Base-by-base conservation (phyloP, 768 basidiomycete species). In the Trametes villosa region DNA sequence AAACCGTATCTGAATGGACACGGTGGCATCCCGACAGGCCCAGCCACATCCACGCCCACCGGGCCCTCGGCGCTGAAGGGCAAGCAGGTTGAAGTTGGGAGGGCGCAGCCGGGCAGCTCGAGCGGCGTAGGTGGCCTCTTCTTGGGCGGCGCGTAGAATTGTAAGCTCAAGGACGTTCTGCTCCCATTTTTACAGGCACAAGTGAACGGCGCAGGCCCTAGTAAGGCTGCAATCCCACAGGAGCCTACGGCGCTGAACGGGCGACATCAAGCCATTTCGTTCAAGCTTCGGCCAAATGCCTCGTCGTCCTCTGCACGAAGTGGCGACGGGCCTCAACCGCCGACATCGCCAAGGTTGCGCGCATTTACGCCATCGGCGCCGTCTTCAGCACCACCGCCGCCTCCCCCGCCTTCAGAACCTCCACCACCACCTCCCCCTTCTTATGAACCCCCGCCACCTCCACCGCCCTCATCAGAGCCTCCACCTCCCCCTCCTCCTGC, bases 1-100 rank as follows among this genome's bases (percentile, higher is more conserved):
- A 85, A 84, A 68, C 70, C 76, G 49, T 71, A 78, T 47, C 67
- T 76, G 59, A 83, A 84, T 59, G 83, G 81, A 15, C 74, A 78
- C 56, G 57, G 65, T 27, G 63, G 69, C 67, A 59, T 70, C 68
- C 62, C 68, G 65, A 52, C 70, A 56, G 65, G 68, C 29, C 64
- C 70, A 41, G 62, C 73, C 34, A 69, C 53, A 30, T 49, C 57
- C 34, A 42, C 66, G 60, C 58, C 66, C 61, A 65, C 67, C 38
- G 62, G 60, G 36, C 57, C 65, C 41, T 56, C 66, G 44, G 67
- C 72, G 63, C 72, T 75, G 67, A 80, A 80, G 66, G 77, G 80
- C 15, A 80, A 81, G 62, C 76, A 79, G 57, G 71, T 69, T 36
- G 80, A 81, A 36, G 67, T 67, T 50, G 70, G 67, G 52, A 75